Percentiles rank a stretch among this genome's conserved stretches.
Conservation (phyloP, 1,284 basidiomycete species). For the Leccinum colubrinum region DNA sequence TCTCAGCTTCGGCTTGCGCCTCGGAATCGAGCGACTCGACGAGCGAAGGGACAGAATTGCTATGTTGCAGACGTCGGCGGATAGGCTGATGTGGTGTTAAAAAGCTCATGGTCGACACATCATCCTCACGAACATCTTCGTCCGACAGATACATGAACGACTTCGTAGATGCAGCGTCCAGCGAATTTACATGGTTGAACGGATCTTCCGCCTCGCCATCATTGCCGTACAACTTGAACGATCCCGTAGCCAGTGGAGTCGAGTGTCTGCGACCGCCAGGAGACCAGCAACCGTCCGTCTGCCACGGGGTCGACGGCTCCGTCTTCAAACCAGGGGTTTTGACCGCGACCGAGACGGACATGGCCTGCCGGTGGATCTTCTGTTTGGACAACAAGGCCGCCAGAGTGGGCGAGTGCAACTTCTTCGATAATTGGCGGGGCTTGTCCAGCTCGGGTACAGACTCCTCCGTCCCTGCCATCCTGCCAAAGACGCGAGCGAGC, state of each 20-base stretch:
- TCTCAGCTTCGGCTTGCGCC: slow-evolving; percentile 55
- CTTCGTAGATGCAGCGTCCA: slow-evolving; percentile 34
- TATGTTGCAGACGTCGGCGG: slow-evolving; percentile 27
- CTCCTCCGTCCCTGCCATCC: slow-evolving; percentile 47
- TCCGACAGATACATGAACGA: slow-evolving; percentile 73
- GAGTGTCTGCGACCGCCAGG: slow-evolving; percentile 49
- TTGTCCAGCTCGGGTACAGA: slow-evolving; percentile 32
- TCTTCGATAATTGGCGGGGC: slow-evolving; percentile 16
- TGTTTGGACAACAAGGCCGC: slow-evolving; percentile 27
- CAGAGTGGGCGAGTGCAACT: neutral
- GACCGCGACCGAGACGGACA: slow-evolving; percentile 39
- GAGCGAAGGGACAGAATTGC: slow-evolving; percentile 42
- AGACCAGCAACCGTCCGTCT: slow-evolving; percentile 17
- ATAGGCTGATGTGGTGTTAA: slow-evolving; percentile 10
- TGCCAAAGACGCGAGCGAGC: slow-evolving; percentile 75
- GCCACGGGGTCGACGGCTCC: slow-evolving; percentile 30
- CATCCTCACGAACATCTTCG: slow-evolving; percentile 40
- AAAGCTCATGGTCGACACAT: slow-evolving; percentile 14
- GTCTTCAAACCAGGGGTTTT: slow-evolving; percentile 16
- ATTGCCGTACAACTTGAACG: slow-evolving; percentile 32
- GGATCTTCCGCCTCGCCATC: slow-evolving; percentile 3
- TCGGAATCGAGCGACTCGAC: slow-evolving; percentile 51
- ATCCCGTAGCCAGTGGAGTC: slow-evolving; percentile 41
- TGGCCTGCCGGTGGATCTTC: slow-evolving; percentile 38
- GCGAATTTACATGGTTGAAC: slow-evolving; percentile 9